Percentiles rank a stretch among this genome's conserved stretches.
Conservation (phyloP, 73 alveolate species). For the Tetrahymena malaccensis region DNA sequence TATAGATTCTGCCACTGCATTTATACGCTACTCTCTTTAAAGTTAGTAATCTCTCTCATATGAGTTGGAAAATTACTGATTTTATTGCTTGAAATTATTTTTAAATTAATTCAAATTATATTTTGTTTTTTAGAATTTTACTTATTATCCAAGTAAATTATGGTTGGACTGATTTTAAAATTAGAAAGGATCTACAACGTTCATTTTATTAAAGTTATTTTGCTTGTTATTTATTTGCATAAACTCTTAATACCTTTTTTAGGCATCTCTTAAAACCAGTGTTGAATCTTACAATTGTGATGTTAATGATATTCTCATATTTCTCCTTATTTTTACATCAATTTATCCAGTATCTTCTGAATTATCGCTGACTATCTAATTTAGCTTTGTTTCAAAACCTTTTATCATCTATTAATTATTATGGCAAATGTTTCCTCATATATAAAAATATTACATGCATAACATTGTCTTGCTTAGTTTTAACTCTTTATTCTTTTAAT, state of each 20-base stretch:
- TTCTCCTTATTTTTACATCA: not conserved
- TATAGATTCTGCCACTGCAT: conserved; percentile 55
- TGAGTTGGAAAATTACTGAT: not conserved
- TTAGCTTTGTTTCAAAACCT: not conserved
- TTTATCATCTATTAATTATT: not conserved
- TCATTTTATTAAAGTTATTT: not conserved
- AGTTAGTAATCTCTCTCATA: not conserved
- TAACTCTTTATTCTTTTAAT: not conserved
- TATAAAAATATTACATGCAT: not conserved
- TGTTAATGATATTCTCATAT: not conserved
- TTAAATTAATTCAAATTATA: not conserved
- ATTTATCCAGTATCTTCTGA: not conserved
- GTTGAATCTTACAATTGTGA: not conserved
- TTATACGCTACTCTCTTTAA: conserved; percentile 66
- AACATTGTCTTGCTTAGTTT: not conserved
- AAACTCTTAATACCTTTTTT: not conserved
- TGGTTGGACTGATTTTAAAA: not conserved
- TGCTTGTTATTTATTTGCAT: not conserved
- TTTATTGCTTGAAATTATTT: not conserved
- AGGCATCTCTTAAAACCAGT: not conserved
- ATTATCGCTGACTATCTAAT: not conserved
- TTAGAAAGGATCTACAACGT: not conserved
- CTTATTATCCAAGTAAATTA: not conserved
- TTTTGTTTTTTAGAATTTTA: not conserved
- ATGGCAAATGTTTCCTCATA: not conserved